Conservation (phyloP, 495 filamentous ascomycete genomes). For the Talaromyces ruber region DNA sequence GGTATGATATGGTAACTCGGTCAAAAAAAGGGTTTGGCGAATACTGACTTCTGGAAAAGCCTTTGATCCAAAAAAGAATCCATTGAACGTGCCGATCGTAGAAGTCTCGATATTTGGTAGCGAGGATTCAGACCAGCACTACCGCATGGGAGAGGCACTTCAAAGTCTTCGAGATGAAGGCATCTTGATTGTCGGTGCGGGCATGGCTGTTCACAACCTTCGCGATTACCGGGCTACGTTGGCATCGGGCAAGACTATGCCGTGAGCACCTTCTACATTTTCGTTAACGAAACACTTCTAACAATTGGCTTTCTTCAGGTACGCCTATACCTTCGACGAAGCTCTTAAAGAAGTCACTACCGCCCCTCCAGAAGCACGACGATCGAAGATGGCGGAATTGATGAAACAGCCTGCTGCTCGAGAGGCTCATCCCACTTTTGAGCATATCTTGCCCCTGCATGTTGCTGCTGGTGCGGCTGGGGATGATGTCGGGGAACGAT, state of each 20-base stretch:
- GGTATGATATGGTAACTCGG: conserved; percentile 12
- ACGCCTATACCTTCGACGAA: conserved; percentile 67
- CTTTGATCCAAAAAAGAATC: conserved; percentile 66
- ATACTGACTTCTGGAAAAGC: conserved; percentile 25
- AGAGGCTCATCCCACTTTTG: conserved; percentile 70
- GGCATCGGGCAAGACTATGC: conserved; percentile 39
- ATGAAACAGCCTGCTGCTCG: conserved; percentile 58
- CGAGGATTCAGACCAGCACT: conserved; percentile 64
- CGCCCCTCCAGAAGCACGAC: conserved; percentile 41
- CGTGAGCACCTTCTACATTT: conserved; percentile 11
- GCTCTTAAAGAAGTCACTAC: conserved; percentile 65
- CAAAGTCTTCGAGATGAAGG: conserved; percentile 59
- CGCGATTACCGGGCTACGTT: conserved; percentile 48
- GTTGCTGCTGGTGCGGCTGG: conserved; percentile 65
- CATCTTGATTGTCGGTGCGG: conserved; percentile 65
- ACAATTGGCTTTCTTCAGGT: conserved; percentile 13
- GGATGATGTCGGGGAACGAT: conserved; percentile 49
- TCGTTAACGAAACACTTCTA: not conserved
- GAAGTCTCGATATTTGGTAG: conserved; percentile 68
- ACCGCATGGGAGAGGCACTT: conserved; percentile 62
- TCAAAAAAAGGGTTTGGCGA: conserved; percentile 7
- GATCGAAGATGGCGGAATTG: conserved; percentile 51
- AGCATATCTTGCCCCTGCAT: conserved; percentile 74
- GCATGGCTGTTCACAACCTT: conserved; percentile 86
- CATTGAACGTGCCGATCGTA: conserved; percentile 67